Percentiles rank a stretch among this genome's conserved stretches.
phyloP scores from a whole-genome alignment of 768 basidiomycete species.

The Trametes punicea region DNA sequence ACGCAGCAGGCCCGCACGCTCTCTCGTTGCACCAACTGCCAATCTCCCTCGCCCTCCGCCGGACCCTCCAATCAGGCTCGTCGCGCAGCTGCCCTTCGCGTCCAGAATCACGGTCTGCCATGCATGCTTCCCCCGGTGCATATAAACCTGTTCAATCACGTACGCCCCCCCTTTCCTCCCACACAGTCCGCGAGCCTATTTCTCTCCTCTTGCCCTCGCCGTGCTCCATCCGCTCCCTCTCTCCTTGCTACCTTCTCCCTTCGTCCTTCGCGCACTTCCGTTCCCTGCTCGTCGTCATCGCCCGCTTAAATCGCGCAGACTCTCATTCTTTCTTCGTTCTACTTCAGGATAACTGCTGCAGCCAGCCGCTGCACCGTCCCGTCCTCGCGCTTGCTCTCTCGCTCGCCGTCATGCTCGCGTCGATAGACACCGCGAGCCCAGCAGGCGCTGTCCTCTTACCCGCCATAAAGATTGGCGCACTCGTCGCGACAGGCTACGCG shows the following conservation, averaged over 20 bases:
- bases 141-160: slow-evolving; percentile 5
- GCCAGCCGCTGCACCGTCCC: not conserved
- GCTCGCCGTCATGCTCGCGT: slow-evolving; percentile 1
- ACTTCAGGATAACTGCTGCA: not conserved
- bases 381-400: not conserved
- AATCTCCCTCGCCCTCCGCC: not conserved
- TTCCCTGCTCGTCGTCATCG: not conserved
- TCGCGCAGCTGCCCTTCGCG: not conserved
- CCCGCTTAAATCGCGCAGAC: not conserved
- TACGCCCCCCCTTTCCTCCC: not conserved
- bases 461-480: slow-evolving; percentile 19
- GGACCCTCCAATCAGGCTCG: not conserved
- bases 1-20: too few species aligned
- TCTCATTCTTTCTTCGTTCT: not conserved
- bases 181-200: slow-evolving; percentile 6
- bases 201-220: not conserved
- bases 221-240: not conserved
- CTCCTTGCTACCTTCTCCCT: not conserved
- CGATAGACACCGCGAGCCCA: not conserved
- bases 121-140: slow-evolving; percentile 9
- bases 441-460: slow-evolving; percentile 4
- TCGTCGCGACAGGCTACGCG: slow-evolving; percentile 22
- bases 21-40: too few species aligned
- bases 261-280: not conserved
- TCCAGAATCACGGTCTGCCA: slow-evolving; percentile 3